A percentile compares a stretch with the other conserved stretches of the same genome.
Conservation (phyloP, 495 filamentous ascomycete species). For the Aspergillus cristatus region DNA sequence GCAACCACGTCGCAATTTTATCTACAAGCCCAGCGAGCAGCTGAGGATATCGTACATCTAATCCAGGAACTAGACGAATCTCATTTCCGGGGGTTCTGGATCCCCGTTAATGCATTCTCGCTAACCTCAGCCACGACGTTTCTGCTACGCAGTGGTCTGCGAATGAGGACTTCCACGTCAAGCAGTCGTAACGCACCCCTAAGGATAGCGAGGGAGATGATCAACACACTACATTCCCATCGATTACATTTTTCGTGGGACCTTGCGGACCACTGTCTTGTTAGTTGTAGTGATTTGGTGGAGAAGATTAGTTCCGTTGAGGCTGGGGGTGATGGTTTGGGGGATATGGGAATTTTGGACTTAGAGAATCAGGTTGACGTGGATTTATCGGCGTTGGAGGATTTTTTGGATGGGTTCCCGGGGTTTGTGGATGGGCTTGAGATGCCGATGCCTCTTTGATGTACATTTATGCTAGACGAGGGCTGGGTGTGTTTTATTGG, state of each 20-base stretch:
- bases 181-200: slow-evolving; percentile 1
- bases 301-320: slow-evolving; percentile 11
- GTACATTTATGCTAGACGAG: no score
- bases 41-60: slow-evolving; percentile 27
- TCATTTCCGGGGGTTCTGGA: slow-evolving; percentile 24
- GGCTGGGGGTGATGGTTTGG: background rate
- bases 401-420: no score
- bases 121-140: slow-evolving; percentile 23
- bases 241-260: slow-evolving; percentile 21
- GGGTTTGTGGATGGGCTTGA: no score
- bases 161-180: background rate
- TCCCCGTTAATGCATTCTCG: slow-evolving; percentile 22
- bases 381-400: no score
- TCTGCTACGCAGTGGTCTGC: slow-evolving; percentile 18
- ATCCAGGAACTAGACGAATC: slow-evolving; percentile 20
- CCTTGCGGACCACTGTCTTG: slow-evolving; percentile 22
- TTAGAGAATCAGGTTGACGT: no score
- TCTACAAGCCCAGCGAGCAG: slow-evolving; percentile 17
- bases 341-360: no score
- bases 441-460: no score
- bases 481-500: no score
- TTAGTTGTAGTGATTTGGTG: slow-evolving; percentile 17
- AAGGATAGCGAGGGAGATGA: slow-evolving; percentile 6
- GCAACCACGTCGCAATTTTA: slow-evolving; percentile 8
- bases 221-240: slow-evolving; percentile 14